phyloP scores from a whole-genome alignment of 306 rosid genomes.

The Cicer cuneatum region DNA sequence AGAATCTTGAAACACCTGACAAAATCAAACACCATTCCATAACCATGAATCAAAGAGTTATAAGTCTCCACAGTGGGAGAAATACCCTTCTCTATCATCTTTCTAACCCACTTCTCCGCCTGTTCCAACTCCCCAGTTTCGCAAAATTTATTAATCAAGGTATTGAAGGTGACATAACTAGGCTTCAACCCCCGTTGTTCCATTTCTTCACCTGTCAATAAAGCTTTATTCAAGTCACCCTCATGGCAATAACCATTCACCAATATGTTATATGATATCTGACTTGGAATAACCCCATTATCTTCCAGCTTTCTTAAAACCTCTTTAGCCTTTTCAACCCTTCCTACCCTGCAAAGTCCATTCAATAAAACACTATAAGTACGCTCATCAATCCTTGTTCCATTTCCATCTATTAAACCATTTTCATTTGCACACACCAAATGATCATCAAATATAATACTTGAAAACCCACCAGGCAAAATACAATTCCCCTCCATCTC shows the following conservation, averaged over 20 bases:
- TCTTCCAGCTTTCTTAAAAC: conserved; percentile 58
- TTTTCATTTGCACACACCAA: conserved; percentile 44
- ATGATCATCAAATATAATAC: conserved; percentile 58
- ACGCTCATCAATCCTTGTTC: conserved; percentile 50
- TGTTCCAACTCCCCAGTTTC: conserved; percentile 60
- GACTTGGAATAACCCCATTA: conserved; percentile 57
- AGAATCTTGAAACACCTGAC: conserved; percentile 71
- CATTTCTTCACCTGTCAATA: conserved; percentile 56
- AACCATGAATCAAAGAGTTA: conserved; percentile 66
- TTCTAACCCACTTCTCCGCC: conserved; percentile 78
- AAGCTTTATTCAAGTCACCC: conserved; percentile 58
- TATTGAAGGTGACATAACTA: conserved; percentile 63
- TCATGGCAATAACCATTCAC: conserved; percentile 68
- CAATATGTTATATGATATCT: conserved; percentile 57
- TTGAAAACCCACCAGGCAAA: conserved; percentile 61
- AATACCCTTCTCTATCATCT: conserved; percentile 67
- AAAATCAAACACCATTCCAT: conserved; percentile 55
- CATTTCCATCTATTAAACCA: conserved; percentile 50
- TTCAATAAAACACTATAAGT: conserved; percentile 61
- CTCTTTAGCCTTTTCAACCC: conserved; percentile 61
- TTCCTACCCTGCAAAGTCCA: conserved; percentile 70
- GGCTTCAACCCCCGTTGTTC: conserved; percentile 63
- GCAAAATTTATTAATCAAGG: conserved; percentile 59
- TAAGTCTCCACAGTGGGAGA: conserved; percentile 61
- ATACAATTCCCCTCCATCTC: conserved; percentile 66